Evolutionary conservation across 2,329 filamentous ascomycete species (phyloP).

Genomic region (Cytospora paraplurivora): DNA sequence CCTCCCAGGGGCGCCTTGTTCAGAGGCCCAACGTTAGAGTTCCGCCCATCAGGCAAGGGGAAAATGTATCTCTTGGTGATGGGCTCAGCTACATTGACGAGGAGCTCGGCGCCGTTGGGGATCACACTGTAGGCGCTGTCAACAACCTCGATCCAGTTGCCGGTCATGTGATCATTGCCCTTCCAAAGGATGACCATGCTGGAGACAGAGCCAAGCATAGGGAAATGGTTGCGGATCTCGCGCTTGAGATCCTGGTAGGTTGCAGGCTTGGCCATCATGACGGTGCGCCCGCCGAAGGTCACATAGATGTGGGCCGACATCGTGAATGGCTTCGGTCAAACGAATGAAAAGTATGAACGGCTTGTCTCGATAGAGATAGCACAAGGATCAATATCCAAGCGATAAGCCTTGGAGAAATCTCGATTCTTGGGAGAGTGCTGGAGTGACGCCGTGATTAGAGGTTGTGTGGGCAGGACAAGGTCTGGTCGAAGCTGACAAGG

Average conservation of each 20-base stretch:
- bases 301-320: constrained; percentile 13
- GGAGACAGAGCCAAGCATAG: neutral
- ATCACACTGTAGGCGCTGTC: constrained; percentile 9
- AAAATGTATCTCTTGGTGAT: constrained; percentile 26
- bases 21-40: neutral
- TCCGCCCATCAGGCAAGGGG: constrained; percentile 9
- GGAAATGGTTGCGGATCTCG: neutral
- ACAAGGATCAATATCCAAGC: too few species aligned
- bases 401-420: neutral
- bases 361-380: neutral
- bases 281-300: constrained; percentile 2
- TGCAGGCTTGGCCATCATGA: neutral
- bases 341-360: neutral
- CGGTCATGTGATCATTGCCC: neutral
- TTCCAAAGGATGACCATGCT: constrained; percentile 1
- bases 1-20: constrained; percentile 1
- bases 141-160: constrained; percentile 14
- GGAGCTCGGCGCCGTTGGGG: constrained; percentile 1
- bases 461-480: neutral
- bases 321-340: neutral
- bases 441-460: neutral
- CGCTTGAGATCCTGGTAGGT: constrained; percentile 11
- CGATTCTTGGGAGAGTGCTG: neutral
- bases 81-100: constrained; percentile 23
- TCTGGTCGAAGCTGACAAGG: neutral